Base-by-base conservation (phyloP, 2,329 filamentous ascomycete genomes). In the Aspergillus sp. region DNA sequence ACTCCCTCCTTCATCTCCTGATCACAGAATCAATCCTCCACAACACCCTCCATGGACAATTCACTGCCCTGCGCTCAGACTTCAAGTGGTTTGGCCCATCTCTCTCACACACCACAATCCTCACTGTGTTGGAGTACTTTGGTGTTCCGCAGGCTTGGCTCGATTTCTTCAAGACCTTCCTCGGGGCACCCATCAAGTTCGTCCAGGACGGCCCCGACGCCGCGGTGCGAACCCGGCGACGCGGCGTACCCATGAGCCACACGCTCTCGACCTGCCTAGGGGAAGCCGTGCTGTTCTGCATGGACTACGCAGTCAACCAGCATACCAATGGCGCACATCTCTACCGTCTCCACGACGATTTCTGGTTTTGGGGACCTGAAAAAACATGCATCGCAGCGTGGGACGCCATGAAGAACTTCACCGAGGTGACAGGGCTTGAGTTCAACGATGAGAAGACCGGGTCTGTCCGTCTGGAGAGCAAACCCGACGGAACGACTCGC, bases 321-420 rank as follows among this genome's bases (percentile, higher is more conserved):
- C 68, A 72, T 1, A 83, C 84, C 0, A 55, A 71, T 5, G 83
- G 83, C 0, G 70, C 72, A 1, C 72, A 76, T n/a, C 66, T 87
- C 10, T 84, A 84, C 64, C 80, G 85, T 11, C 73, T 86, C 35
- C 79, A 86, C 47, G 85, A 87, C 56, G 83, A 87, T 57, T 75
- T 87, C 47, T 88, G 84, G 84, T 83, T 87, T 63, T 87, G 84
- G 83, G 78, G 79, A 8, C 74, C 82, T 5, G 78, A 84, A 45
- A 56, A 71, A 3, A 73, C 71, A 2, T 81, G 79, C n/a, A 73
- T 78, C 19, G 74, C 77, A 41, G 84, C 82, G 0, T 89, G 85
- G 86, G 63, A 76, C 16, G 74, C 80, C 0, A 76, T 88, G 56
- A 72, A 75, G 1, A 67, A 75, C 1, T 89, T 87, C 56, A 71